Conservation (phyloP, 1,139 yeast species). For the Yamadazyma diospyri region DNA sequence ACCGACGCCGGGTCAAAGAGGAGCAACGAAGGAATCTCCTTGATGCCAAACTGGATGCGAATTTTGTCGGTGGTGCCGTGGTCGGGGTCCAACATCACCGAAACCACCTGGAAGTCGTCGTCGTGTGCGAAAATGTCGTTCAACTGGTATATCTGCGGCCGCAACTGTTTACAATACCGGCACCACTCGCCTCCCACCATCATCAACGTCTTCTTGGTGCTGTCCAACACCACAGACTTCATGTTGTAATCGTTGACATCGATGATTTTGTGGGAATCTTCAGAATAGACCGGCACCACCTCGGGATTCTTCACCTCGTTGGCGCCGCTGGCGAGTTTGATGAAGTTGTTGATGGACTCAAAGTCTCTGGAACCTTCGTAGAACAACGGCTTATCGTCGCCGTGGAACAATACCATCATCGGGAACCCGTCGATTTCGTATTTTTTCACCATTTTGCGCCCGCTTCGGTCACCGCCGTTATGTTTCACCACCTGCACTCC, state of each 20-base stretch:
- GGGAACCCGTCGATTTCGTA: conserved; percentile 65
- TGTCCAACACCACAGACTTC: conserved; percentile 47
- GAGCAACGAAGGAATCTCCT: conserved; percentile 52
- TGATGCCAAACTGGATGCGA: conserved; percentile 39
- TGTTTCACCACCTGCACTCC: conserved; percentile 55
- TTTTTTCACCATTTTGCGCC: conserved; percentile 49
- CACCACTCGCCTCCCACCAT: conserved; percentile 83
- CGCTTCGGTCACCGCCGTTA: conserved; percentile 61
- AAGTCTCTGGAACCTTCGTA: conserved; percentile 48
- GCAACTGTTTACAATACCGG: conserved; percentile 65
- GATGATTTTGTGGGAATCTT: conserved; percentile 4
- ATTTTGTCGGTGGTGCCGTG: conserved; percentile 33
- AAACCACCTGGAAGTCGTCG: conserved; percentile 50
- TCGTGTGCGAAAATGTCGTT: conserved; percentile 48
- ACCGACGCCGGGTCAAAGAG: conserved; percentile 33
- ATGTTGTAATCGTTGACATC: conserved; percentile 45
- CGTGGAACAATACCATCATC: conserved; percentile 55
- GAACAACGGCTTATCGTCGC: conserved; percentile 46
- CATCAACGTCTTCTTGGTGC: conserved; percentile 61
- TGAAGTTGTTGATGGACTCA: conserved; percentile 43
- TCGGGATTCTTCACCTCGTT: conserved; percentile 16
- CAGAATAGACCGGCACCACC: conserved; percentile 9
- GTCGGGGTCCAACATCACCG: conserved; percentile 66
- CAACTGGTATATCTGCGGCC: conserved; percentile 59
- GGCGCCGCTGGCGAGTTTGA: conserved; percentile 31